These are phyloP conservation scores for Alternaria postmessia DNA, from an alignment of 2,329 filamentous ascomycete species.

Conservation along the genomic window DNA sequence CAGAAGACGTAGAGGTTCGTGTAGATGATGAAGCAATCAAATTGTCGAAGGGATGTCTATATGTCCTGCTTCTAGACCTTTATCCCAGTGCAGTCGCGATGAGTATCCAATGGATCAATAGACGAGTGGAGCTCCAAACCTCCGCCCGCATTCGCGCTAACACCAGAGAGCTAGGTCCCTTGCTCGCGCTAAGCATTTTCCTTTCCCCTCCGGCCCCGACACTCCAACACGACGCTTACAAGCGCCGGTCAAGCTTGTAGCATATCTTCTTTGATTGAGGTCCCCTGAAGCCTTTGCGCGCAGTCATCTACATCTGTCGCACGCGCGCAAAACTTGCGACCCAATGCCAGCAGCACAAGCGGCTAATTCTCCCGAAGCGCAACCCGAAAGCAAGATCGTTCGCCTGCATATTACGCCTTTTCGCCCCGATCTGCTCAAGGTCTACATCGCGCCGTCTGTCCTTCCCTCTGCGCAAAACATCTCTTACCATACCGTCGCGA, in stretches of 20 bases:
- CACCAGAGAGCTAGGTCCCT: conserved; percentile 23
- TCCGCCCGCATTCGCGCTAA: conserved; percentile 26
- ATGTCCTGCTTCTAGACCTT: neutral
- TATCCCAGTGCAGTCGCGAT: neutral
- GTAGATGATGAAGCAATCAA: neutral
- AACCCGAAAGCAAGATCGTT: conserved; percentile 35
- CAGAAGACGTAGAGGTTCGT: neutral
- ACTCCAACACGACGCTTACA: conserved; percentile 23
- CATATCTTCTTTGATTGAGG: conserved; percentile 1
- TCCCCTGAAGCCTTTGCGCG: conserved; percentile 5
- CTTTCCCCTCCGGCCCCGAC: conserved; percentile 32
- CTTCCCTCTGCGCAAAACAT: conserved; percentile 75
- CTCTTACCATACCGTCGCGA: conserved; percentile 85
- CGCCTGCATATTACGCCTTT: conserved; percentile 91
- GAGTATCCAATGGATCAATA: conserved; percentile 4
- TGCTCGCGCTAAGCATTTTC: conserved; percentile 46
- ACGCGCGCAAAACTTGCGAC: conserved; percentile 27
- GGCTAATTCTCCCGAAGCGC: conserved; percentile 28
- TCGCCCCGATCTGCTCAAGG: conserved; percentile 74
- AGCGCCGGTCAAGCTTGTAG: conserved; percentile 18
- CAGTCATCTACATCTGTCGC: conserved; percentile 17
- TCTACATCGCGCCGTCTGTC: conserved; percentile 74
- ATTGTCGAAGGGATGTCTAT: neutral
- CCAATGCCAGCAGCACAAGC: conserved; percentile 47
- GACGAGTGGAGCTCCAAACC: conserved; percentile 20